Evolutionary conservation across 2,329 filamentous ascomycete genomes (phyloP), one percentile per base, ranked within the genome.

Genomic region (Davidsoniella virescens): DNA sequence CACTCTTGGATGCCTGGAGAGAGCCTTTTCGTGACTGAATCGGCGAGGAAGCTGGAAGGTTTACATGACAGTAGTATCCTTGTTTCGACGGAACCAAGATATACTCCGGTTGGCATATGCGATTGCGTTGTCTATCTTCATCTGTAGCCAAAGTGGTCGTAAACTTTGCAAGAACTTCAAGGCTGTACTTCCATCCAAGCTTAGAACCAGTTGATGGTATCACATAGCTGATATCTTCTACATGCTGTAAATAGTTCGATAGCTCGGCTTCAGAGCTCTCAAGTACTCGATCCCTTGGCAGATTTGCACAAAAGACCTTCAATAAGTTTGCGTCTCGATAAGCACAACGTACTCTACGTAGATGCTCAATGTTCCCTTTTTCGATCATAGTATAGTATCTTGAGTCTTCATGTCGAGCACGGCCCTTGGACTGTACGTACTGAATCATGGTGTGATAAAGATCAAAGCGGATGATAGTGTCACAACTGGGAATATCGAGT

Each of bases 391-490:
- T 85, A 33, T 88, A 74, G 62, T 90, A 95, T 55, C 75, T 79
- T 0, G 92, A 96, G 50, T 82, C 73, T 0, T 67, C 63, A 58
- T 87, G 83, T 38, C 92, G 76, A 10, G 92, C 92, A 49, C 92
- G 77, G 0, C 92, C 92, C 55, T 87, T 77, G 12, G 88, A 95
- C 62, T 98, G 92, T 17, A 96, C 80, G 60, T 95, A 96, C 59
- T 94, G 85, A 48, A 96, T 96, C 63, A 94, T 79, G 0, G 90
- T 95, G 9, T 74, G 72, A 64, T 87, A 94, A 2, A 94, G 73
- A 60, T 96, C 87, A 59, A 95, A 98, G 2, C 88, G 67, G 53
- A 84, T 70, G 26, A 83, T 68, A 1, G 81, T 61, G 55, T 82
- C 81, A 61, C 79, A 83, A 50, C 80, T 76, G 0, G 79, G 78